phyloP scores from a whole-genome alignment of 345 rosid species.

The Odontarrhena argentea region DNA sequence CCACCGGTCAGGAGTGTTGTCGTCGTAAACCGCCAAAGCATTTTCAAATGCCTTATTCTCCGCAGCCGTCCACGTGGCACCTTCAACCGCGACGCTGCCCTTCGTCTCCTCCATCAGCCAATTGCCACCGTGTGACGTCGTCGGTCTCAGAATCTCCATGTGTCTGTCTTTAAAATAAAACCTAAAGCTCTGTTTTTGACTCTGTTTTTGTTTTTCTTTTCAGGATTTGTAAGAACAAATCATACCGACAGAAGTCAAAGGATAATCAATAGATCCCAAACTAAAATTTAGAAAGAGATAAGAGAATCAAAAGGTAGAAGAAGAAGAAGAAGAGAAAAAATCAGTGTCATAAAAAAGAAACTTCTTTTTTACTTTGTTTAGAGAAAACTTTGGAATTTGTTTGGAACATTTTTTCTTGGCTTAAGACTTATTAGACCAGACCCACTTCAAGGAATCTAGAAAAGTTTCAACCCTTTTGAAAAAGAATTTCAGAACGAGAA shows the following conservation, averaged over 20 bases:
- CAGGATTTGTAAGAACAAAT: slow-evolving; percentile 12
- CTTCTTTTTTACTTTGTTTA: slow-evolving; percentile 26
- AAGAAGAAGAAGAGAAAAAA: slow-evolving; percentile 20
- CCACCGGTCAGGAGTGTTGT: slow-evolving; percentile 89
- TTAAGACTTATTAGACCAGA: slow-evolving; percentile 4
- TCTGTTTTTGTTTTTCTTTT: slow-evolving; percentile 17
- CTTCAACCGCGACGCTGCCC: slow-evolving; percentile 36
- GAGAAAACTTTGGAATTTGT: slow-evolving; percentile 25
- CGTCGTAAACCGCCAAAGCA: slow-evolving; percentile 78
- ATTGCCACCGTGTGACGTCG: slow-evolving; percentile 51
- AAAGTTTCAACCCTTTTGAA: slow-evolving; percentile 30
- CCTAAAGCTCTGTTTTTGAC: slow-evolving; percentile 17
- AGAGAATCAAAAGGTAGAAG: slow-evolving; percentile 23
- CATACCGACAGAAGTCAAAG: slow-evolving; percentile 18
- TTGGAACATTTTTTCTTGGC: slow-evolving; percentile 24
- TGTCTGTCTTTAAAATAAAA: slow-evolving; percentile 32
- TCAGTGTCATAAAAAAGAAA: slow-evolving; percentile 18
- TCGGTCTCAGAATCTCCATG: slow-evolving; percentile 65
- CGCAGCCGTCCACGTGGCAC: slow-evolving; percentile 68
- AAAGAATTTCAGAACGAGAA: background rate
- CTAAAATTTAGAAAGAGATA: slow-evolving; percentile 3
- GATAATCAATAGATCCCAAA: slow-evolving; percentile 22
- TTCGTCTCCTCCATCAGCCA: slow-evolving; percentile 65
- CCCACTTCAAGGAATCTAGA: slow-evolving; percentile 42
- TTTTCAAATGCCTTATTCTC: slow-evolving; percentile 92